Conservation (phyloP, 257 asterid species). For the Penstemon eatonii region DNA sequence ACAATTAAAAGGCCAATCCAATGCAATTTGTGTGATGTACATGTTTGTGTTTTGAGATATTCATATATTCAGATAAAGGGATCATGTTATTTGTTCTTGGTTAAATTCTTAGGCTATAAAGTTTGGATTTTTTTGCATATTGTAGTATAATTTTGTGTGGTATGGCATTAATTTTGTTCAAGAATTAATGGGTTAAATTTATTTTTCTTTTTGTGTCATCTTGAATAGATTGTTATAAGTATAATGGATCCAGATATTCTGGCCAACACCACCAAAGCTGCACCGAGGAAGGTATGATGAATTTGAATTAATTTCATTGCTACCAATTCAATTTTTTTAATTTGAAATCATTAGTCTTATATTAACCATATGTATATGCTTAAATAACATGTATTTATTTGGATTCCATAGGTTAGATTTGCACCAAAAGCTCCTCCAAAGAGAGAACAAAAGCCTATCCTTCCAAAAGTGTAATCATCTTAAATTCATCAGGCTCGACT, state of each 20-base stretch:
- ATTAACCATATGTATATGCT: conserved; percentile 5
- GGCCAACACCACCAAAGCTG: conserved; percentile 3
- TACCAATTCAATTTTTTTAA: not conserved
- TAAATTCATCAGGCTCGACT: not conserved
- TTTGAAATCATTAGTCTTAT: conserved; percentile 4
- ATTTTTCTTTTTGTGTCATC: too few species aligned
- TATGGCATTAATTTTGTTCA: not conserved
- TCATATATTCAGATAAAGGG: not conserved
- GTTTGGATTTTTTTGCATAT: not conserved
- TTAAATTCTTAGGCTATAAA: too few species aligned
- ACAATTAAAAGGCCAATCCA: not conserved
- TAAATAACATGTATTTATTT: not conserved
- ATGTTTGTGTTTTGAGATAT: not conserved
- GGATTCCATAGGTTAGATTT: conserved; percentile 52
- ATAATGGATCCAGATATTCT: conserved; percentile 34
- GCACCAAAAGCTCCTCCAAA: conserved; percentile 81
- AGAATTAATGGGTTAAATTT: not conserved
- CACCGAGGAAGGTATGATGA: conserved; percentile 39
- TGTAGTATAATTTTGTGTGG: not conserved
- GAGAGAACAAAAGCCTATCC: conserved; percentile 47
- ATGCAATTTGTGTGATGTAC: not conserved
- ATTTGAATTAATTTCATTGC: not conserved
- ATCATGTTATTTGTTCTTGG: too few species aligned
- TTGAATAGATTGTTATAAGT: not conserved
- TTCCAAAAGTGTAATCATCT: conserved; percentile 63